Percentiles rank a stretch among this genome's conserved stretches.
Conservation (phyloP, 208 protist genomes). For the Eutreptiella sp. region DNA sequence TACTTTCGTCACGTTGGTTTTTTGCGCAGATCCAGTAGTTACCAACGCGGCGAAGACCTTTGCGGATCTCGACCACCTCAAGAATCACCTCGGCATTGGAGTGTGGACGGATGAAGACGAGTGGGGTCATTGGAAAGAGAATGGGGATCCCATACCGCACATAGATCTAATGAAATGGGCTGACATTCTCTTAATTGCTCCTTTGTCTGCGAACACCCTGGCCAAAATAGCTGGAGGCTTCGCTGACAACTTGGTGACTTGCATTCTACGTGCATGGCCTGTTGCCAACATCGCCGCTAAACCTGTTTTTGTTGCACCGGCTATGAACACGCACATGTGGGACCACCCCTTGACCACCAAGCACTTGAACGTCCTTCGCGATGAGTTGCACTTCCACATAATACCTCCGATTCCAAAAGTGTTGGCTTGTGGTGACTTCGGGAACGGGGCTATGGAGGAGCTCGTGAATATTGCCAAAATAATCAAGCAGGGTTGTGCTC, state of each 20-base stretch:
- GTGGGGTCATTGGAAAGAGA: slow-evolving; percentile 9
- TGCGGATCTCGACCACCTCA: too few species aligned
- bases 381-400: slow-evolving; percentile 30
- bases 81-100: too few species aligned
- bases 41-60: too few species aligned
- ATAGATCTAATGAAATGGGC: slow-evolving; percentile 88
- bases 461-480: slow-evolving; percentile 63
- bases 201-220: slow-evolving; percentile 92
- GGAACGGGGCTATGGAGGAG: slow-evolving; percentile 80
- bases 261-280: slow-evolving; percentile 89
- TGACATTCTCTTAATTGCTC: slow-evolving; percentile 88
- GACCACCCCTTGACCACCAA: slow-evolving; percentile 77
- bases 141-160: slow-evolving; percentile 71
- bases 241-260: slow-evolving; percentile 90
- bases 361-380: slow-evolving; percentile 57
- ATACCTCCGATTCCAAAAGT: slow-evolving; percentile 79
- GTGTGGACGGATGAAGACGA: slow-evolving; percentile 6
- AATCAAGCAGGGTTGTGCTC: too few species aligned
- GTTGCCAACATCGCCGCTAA: slow-evolving; percentile 51
- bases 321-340: slow-evolving; percentile 98
- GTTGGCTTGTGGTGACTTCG: slow-evolving; percentile 87
- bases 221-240: slow-evolving; percentile 87
- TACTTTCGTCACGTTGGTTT: too few species aligned
- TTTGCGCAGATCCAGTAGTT: too few species aligned
- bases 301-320: slow-evolving; percentile 87